phyloP scores from a whole-genome alignment of 208 protist species.

The Trichomonas gallinae region DNA sequence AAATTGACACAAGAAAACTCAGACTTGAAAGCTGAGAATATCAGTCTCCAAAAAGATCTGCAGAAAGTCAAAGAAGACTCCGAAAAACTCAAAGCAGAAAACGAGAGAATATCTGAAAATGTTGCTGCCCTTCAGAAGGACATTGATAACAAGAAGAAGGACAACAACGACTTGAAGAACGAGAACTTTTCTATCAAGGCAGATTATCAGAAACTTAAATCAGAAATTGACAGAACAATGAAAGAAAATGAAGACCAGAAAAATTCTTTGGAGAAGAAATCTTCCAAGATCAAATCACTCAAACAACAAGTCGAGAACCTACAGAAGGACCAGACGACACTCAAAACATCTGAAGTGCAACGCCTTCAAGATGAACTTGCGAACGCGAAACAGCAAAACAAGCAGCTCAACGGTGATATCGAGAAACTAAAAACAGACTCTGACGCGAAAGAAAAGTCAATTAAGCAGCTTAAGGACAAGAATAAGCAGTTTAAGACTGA shows the following conservation, averaged over 20 bases:
- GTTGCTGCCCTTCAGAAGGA: neutral
- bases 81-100: neutral
- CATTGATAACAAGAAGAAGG: neutral
- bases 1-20: neutral
- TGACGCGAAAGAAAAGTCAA: neutral
- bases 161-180: neutral
- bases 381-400: neutral
- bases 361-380: neutral
- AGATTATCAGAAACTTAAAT: neutral
- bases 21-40: neutral
- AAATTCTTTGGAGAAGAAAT: neutral
- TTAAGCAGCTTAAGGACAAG: neutral
- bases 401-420: neutral
- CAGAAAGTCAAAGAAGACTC: neutral
- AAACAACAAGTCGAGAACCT: neutral
- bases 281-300: neutral
- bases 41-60: neutral
- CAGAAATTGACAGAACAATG: neutral
- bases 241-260: neutral
- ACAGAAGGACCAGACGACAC: neutral
- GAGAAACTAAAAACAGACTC: neutral
- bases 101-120: neutral
- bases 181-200: neutral
- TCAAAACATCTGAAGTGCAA: neutral
- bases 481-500: neutral